Percentiles rank a stretch among this genome's conserved stretches.
phyloP scores from a whole-genome alignment of 2,329 filamentous ascomycete species.

The Cladosporium cucumerinum region DNA sequence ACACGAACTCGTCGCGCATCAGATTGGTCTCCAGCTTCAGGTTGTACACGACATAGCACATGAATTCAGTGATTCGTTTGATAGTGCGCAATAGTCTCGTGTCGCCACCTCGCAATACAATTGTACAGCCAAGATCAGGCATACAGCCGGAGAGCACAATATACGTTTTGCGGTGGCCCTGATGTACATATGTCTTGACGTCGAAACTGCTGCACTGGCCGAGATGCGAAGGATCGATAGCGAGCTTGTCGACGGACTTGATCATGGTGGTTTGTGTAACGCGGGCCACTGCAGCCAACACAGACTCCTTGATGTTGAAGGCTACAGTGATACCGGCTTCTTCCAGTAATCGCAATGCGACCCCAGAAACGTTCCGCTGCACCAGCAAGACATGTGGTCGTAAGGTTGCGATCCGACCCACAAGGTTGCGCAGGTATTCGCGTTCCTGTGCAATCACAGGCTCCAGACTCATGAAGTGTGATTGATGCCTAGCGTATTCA shows the following conservation, averaged over 20 bases:
- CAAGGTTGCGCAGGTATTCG: slow-evolving; percentile 86
- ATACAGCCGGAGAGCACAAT: slow-evolving; percentile 90
- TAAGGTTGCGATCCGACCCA: slow-evolving; percentile 83
- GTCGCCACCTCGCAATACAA: slow-evolving; percentile 80
- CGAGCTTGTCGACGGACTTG: slow-evolving; percentile 90
- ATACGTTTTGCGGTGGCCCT: slow-evolving; percentile 84
- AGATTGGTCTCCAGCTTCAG: slow-evolving; percentile 92
- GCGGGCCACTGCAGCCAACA: slow-evolving; percentile 89
- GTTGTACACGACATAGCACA: slow-evolving; percentile 99
- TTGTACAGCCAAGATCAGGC: slow-evolving; percentile 88
- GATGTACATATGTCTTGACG: slow-evolving; percentile 89
- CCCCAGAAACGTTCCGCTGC: slow-evolving; percentile 85
- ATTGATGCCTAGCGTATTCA: slow-evolving; percentile 88
- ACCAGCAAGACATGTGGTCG: slow-evolving; percentile 85
- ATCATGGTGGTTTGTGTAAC: slow-evolving; percentile 91
- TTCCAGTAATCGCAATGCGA: slow-evolving; percentile 83
- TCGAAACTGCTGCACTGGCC: slow-evolving; percentile 85
- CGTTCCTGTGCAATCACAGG: slow-evolving; percentile 95
- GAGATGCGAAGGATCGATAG: slow-evolving; percentile 68
- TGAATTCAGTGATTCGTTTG: slow-evolving; percentile 94
- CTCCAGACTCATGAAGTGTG: slow-evolving; percentile 97
- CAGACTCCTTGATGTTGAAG: slow-evolving; percentile 94
- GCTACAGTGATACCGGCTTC: slow-evolving; percentile 88
- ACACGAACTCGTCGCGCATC: slow-evolving; percentile 86
- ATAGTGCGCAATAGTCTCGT: slow-evolving; percentile 69